phyloP scores from a whole-genome alignment of 148 eudicot species.

The Beta vulgaris region DNA sequence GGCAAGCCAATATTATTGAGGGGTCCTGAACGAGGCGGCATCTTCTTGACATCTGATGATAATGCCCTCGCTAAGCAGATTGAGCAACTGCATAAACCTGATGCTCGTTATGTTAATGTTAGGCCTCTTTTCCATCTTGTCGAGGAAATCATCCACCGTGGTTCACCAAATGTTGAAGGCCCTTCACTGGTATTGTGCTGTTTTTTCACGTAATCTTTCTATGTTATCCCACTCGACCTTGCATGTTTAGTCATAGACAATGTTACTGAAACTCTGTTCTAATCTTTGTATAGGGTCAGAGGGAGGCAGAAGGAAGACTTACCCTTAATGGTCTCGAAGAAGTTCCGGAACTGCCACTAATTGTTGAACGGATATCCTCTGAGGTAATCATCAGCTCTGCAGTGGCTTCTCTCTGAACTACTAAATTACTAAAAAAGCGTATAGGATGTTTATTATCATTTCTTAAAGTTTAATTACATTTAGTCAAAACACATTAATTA shows the following conservation, averaged over 20 bases:
- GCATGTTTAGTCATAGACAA: background rate
- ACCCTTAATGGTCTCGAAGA: background rate
- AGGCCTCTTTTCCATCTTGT: conserved; percentile 24
- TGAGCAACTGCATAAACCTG: conserved; percentile 26
- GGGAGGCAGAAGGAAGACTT: conserved; percentile 6
- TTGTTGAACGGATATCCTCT: conserved; percentile 20
- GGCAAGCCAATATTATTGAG: background rate
- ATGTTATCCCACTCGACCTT: background rate
- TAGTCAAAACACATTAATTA: background rate
- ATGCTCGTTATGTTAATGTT: conserved; percentile 22
- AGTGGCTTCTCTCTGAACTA: background rate
- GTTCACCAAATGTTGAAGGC: conserved; percentile 2
- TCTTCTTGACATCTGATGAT: conserved; percentile 20
- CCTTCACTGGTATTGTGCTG: background rate
- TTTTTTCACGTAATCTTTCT: background rate
- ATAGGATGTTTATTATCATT: background rate
- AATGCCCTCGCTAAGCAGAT: conserved; percentile 13
- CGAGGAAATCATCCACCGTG: conserved; percentile 20
- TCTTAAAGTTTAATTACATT: background rate
- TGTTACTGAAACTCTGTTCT: background rate
- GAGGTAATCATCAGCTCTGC: conserved; percentile 10
- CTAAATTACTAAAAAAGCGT: background rate
- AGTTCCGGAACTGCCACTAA: conserved; percentile 16
- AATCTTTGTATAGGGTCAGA: background rate
- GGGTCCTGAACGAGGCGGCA: background rate